phyloP scores from a whole-genome alignment of 1,139 yeast genomes.

The Taphrina flavorubra region DNA sequence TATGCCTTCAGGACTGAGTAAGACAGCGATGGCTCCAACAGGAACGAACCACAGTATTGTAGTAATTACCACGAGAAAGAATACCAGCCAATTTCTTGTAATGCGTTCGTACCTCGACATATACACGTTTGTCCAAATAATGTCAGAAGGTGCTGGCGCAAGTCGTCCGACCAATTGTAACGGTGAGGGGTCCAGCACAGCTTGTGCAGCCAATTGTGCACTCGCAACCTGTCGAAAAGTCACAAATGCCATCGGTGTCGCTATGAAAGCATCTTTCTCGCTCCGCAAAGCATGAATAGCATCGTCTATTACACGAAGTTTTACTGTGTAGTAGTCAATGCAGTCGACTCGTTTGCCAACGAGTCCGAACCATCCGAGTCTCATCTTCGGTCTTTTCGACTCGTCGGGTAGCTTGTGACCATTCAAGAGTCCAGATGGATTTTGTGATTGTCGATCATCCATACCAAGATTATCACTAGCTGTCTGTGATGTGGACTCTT shows the following conservation, averaged over 20 bases:
- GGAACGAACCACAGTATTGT: slow-evolving; percentile 75
- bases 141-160: slow-evolving; percentile 89
- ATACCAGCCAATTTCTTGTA: slow-evolving; percentile 65
- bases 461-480: background rate
- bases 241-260: slow-evolving; percentile 68
- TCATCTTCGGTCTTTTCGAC: slow-evolving; percentile 54
- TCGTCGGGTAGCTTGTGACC: slow-evolving; percentile 20
- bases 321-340: slow-evolving; percentile 64
- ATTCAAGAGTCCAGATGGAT: slow-evolving; percentile 19
- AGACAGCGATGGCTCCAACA: slow-evolving; percentile 72
- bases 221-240: slow-evolving; percentile 85
- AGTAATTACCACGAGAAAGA: slow-evolving; percentile 65
- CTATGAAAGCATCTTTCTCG: slow-evolving; percentile 52
- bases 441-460: background rate
- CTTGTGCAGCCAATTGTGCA: slow-evolving; percentile 90
- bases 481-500: background rate
- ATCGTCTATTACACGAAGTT: slow-evolving; percentile 64
- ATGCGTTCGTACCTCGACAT: slow-evolving; percentile 64
- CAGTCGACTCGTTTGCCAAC: slow-evolving; percentile 70
- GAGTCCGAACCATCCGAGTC: slow-evolving; percentile 58
- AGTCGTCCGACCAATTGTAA: slow-evolving; percentile 71
- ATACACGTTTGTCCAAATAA: slow-evolving; percentile 77
- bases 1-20: slow-evolving; percentile 71
- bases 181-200: slow-evolving; percentile 79
- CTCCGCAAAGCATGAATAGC: slow-evolving; percentile 60